Conservation (phyloP, 2,329 filamentous ascomycete species). For the Phymatotrichopsis omnivora region DNA sequence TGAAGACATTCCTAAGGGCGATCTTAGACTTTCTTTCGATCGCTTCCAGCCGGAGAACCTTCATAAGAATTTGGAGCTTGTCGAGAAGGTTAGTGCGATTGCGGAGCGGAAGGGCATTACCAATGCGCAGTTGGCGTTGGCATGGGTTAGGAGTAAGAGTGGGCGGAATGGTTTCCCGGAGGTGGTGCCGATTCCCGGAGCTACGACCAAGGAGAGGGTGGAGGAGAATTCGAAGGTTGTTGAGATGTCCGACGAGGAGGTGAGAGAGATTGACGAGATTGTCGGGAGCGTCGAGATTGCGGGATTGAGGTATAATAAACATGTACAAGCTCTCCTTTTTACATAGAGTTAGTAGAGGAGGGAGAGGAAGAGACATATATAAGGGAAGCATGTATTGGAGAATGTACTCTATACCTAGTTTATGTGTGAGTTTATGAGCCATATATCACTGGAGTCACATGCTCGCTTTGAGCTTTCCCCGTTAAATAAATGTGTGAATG, state of each 20-base stretch:
- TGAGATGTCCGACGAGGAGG: constrained; percentile 43
- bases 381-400: no score
- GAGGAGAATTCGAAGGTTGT: constrained; percentile 50
- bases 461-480: no score
- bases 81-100: constrained; percentile 47
- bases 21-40: constrained; percentile 42
- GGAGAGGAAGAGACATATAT: no score
- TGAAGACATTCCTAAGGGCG: constrained; percentile 48
- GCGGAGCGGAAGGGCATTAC: constrained; percentile 52
- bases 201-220: constrained; percentile 47
- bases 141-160: constrained; percentile 50
- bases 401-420: no score
- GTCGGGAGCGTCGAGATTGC: constrained; percentile 41
- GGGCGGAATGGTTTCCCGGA: constrained; percentile 41
- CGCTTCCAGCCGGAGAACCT: constrained; percentile 56
- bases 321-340: constrained; percentile 18
- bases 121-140: constrained; percentile 54
- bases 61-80: constrained; percentile 53
- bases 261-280: constrained; percentile 43
- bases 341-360: no score
- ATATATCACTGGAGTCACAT: no score
- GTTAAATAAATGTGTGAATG: no score
- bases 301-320: constrained; percentile 43
- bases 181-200: constrained; percentile 58
- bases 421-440: no score